These are phyloP conservation scores for Didymella glomerata DNA, from an alignment of 2,329 filamentous ascomycete genomes.

Conservation along the genomic window DNA sequence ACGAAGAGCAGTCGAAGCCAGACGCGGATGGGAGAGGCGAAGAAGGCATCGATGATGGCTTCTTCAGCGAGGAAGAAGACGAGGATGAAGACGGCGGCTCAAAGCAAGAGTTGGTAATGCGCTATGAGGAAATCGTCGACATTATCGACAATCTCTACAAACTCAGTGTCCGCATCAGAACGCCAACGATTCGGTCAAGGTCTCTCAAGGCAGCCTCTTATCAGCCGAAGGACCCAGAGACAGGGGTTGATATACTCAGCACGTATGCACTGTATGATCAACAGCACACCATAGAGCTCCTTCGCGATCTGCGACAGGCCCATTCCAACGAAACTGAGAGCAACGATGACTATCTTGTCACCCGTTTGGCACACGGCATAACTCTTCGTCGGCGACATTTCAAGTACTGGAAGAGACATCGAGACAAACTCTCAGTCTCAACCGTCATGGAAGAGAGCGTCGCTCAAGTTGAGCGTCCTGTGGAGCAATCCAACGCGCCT, in stretches of 20 bases:
- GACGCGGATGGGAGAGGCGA: conserved; percentile 17
- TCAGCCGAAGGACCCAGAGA: conserved; percentile 47
- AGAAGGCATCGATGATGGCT: conserved; percentile 35
- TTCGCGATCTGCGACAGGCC: conserved; percentile 34
- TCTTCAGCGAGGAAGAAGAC: conserved; percentile 41
- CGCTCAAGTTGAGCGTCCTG: neutral
- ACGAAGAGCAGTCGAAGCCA: conserved; percentile 39
- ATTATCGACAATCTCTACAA: conserved; percentile 52
- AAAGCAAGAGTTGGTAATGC: conserved; percentile 45
- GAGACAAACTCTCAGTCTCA: conserved; percentile 45
- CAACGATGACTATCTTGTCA: conserved; percentile 35
- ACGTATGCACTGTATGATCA: conserved; percentile 45
- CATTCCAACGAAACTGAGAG: conserved; percentile 16
- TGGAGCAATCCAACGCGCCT: conserved; percentile 17
- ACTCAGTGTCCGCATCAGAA: conserved; percentile 49
- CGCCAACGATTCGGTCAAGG: conserved; percentile 45
- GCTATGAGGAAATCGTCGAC: conserved; percentile 49
- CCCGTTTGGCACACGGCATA: conserved; percentile 41
- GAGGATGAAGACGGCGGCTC: conserved; percentile 34
- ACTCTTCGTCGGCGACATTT: conserved; percentile 50
- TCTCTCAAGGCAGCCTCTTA: conserved; percentile 49
- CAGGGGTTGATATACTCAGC: conserved; percentile 45
- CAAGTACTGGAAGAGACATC: conserved; percentile 50
- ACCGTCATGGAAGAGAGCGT: conserved; percentile 33
- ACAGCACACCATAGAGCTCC: conserved; percentile 41